Evolutionary conservation across 176 grass and related monocot species (phyloP), one percentile per base, ranked within the genome.

Genomic region (Musa schizocarpa): DNA sequence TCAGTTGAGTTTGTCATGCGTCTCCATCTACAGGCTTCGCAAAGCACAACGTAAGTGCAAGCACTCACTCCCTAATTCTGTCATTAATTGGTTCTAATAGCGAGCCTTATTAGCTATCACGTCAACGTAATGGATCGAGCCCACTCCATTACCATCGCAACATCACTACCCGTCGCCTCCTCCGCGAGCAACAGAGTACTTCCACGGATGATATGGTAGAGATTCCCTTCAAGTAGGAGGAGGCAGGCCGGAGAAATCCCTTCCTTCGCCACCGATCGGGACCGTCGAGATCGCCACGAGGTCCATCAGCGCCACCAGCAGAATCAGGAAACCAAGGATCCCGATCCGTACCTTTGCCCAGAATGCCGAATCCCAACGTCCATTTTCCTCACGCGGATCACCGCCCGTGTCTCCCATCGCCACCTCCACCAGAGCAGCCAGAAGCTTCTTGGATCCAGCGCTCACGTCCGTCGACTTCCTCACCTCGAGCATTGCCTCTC

Each of bases 401-500:
- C 11, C 62, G 12, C 13, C 13, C 62, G 21, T 13, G 21, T 77
- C 75, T 17, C 20, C 21, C 49, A 77, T 24, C 61, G 48, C 43
- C 48, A 66, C 14, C 61, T 54, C 75, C 1, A 27, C 49, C 49
- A 66, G 49, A 26, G 43, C 49, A 17, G 17, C 22, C 62, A 67
- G 61, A 65, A 53, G 20, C 59, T 52, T 64, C 75, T 65, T 64
- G n/a, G 75, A 65, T 65, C 20, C 75, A 50, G 11, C 6, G 61
- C 57, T 77, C 29, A 77, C 12, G n/a, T 65, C 75, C 53, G 11
- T 57, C 61, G 61, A 52, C 10, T 2, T 52, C 19, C 59, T 59
- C 11, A 77, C 63, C 75, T 76, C 74, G 55, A 76, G 19, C 74
- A 76, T 58, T 52, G 58, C 12, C 21, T 65, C 34, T 54, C 25